phyloP scores from a whole-genome alignment of 768 basidiomycete species.

The Sarcodon aspratus region DNA sequence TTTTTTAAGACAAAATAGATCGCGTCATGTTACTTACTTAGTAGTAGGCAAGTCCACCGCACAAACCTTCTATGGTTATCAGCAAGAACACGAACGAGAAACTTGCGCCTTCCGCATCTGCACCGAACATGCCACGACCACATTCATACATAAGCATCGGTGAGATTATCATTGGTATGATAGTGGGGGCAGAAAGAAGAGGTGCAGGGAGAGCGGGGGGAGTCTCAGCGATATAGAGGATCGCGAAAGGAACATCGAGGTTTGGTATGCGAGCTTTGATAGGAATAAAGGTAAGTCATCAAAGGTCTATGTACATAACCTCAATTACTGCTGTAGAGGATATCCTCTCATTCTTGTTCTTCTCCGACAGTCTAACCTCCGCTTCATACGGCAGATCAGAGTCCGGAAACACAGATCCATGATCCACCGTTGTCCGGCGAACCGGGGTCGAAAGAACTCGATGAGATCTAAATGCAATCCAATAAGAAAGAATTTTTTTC shows the following conservation, averaged over 20 bases:
- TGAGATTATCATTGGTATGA: constrained; percentile 65
- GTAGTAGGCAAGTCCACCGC: constrained; percentile 90
- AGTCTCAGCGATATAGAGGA: constrained; percentile 82
- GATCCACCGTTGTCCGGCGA: constrained; percentile 33
- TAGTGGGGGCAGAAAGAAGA: constrained; percentile 64
- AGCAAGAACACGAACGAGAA: constrained; percentile 62
- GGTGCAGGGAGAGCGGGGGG: constrained; percentile 61
- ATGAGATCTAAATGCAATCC: neutral
- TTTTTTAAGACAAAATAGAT: constrained; percentile 7
- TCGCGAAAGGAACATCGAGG: constrained; percentile 87
- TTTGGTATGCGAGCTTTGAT: constrained; percentile 69
- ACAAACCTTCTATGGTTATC: constrained; percentile 82
- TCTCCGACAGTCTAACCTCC: constrained; percentile 13
- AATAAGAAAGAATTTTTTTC: neutral
- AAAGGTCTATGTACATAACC: neutral
- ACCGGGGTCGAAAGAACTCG: constrained; percentile 5
- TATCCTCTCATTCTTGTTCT: constrained; percentile 28
- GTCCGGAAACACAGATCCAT: constrained; percentile 63
- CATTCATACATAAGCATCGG: constrained; percentile 52
- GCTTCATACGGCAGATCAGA: constrained; percentile 40
- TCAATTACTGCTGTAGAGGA: constrained; percentile 76
- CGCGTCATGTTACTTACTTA: constrained; percentile 36
- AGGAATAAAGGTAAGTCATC: neutral
- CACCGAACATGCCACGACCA: constrained; percentile 53
- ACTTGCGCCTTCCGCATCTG: constrained; percentile 27